Percentiles rank a stretch among this genome's conserved stretches.
Conservation (phyloP, 495 filamentous ascomycete genomes). For the Penicillium silybi region DNA sequence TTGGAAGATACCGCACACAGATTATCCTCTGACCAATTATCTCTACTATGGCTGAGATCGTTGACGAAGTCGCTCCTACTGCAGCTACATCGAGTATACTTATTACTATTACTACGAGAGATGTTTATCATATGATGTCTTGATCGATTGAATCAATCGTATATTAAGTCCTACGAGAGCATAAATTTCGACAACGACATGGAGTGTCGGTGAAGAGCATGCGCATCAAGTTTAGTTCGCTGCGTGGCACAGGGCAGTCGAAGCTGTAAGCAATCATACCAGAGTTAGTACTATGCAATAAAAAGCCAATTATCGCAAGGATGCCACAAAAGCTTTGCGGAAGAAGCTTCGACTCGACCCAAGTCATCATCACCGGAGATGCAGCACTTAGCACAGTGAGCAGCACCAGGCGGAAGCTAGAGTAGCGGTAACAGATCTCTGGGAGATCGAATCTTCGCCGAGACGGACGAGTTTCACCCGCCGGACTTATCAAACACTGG, state of each 20-base stretch:
- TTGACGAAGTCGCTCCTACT: background rate
- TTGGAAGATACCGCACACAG: no score
- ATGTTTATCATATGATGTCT: background rate
- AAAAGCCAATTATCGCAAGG: background rate
- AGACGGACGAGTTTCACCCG: background rate
- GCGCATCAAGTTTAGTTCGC: background rate
- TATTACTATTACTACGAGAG: background rate
- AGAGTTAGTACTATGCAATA: background rate
- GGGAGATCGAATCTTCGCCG: background rate
- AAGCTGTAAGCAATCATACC: background rate
- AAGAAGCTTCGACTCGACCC: background rate
- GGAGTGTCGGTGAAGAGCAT: background rate
- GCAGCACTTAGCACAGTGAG: background rate
- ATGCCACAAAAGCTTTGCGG: background rate
- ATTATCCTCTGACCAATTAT: background rate
- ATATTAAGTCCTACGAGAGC: background rate
- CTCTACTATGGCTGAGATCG: background rate
- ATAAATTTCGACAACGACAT: background rate
- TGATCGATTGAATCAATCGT: background rate
- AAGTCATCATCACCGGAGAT: background rate
- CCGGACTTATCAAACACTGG: background rate
- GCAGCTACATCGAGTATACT: background rate
- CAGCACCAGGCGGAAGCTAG: background rate
- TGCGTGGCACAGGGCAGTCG: no score
- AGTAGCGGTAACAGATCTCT: background rate